Evolutionary conservation across 345 rosid species (phyloP).

Genomic region (Bretschneidera sinensis): DNA sequence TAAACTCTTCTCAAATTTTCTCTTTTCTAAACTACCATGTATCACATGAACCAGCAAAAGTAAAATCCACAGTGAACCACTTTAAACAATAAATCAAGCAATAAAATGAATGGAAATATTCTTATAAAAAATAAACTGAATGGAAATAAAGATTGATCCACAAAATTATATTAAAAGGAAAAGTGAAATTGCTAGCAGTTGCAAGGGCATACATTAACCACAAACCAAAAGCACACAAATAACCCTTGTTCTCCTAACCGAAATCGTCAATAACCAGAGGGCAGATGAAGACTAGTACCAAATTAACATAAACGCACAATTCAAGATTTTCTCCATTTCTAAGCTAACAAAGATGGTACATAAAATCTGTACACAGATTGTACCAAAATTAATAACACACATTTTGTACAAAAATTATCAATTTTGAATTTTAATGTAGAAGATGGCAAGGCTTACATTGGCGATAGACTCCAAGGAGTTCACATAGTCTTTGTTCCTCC

Average conservation of each 20-base stretch:
- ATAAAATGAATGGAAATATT: too few relatives aligned
- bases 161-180: too few relatives aligned
- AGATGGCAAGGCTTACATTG: constrained; percentile 47
- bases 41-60: too few relatives aligned
- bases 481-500: constrained; percentile 78
- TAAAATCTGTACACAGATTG: background rate
- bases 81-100: too few relatives aligned
- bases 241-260: background rate
- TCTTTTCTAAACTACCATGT: too few relatives aligned
- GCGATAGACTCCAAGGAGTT: constrained; percentile 91
- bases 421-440: too few relatives aligned
- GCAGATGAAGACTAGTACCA: background rate
- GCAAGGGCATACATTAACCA: background rate
- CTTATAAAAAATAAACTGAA: too few relatives aligned
- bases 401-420: background rate
- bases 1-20: too few relatives aligned
- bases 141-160: too few relatives aligned
- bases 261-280: background rate
- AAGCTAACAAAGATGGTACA: background rate
- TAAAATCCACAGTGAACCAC: too few relatives aligned
- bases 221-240: background rate
- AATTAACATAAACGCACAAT: background rate
- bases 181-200: too few relatives aligned
- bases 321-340: background rate
- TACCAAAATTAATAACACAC: background rate